A percentile compares a stretch with the other conserved stretches of the same genome.
phyloP scores from a whole-genome alignment of 2,329 filamentous ascomycete genomes.

The Alternaria consortialis region DNA sequence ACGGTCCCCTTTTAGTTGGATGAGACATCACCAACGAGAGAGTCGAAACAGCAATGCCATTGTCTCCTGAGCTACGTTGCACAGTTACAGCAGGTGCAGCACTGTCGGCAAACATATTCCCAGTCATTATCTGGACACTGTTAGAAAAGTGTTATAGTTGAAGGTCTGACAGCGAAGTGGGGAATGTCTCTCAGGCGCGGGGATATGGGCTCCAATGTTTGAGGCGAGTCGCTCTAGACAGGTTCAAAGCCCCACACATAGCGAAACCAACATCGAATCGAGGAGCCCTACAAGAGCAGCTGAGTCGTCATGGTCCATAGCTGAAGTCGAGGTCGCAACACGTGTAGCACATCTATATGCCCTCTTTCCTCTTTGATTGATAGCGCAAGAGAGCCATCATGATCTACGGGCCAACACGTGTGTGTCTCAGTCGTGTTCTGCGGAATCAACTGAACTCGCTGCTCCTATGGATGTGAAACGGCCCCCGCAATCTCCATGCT shows the following conservation, averaged over 20 bases:
- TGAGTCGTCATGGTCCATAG: neutral
- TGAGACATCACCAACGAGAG: slow-evolving; percentile 23
- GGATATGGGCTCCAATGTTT: slow-evolving; percentile 17
- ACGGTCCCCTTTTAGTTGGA: slow-evolving; percentile 5
- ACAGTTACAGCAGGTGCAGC: slow-evolving; percentile 4
- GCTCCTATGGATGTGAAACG: neutral
- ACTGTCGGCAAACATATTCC: slow-evolving; percentile 5
- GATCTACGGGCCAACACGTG: neutral
- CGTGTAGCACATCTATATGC: slow-evolving; percentile 1
- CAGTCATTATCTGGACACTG: slow-evolving; percentile 4
- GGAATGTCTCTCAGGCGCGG: slow-evolving; percentile 10
- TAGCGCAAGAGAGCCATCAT: neutral
- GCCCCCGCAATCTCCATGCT: slow-evolving; percentile 11
- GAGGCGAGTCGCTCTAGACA: slow-evolving; percentile 19
- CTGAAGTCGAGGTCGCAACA: slow-evolving; percentile 2
- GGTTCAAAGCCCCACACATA: slow-evolving; percentile 7
- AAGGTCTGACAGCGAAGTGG: slow-evolving; percentile 8
- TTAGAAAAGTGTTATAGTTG: neutral
- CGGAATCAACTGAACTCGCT: neutral
- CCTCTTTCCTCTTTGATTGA: slow-evolving; percentile 10
- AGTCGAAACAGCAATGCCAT: neutral
- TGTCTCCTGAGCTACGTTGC: slow-evolving; percentile 11
- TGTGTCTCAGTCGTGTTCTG: slow-evolving; percentile 5
- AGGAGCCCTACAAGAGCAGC: slow-evolving; percentile 5
- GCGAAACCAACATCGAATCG: slow-evolving; percentile 6